Percentiles rank a stretch among this genome's conserved stretches.
These are phyloP conservation scores for Cylindrotheca fusiformis DNA, from an alignment of 108 stramenopile species.

Conservation along the genomic window DNA sequence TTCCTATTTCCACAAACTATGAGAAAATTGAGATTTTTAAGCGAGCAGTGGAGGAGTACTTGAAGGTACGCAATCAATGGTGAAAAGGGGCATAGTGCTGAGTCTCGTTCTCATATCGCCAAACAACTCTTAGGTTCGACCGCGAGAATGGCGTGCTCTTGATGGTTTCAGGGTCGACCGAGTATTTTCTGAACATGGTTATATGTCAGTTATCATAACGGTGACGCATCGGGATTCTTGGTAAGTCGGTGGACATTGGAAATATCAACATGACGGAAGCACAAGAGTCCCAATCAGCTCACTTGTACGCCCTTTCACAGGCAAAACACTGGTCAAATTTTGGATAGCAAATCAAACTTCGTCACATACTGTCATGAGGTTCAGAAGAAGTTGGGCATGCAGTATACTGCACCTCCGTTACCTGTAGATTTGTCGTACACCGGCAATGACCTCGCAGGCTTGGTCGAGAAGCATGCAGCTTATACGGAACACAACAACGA, in stretches of 20 bases:
- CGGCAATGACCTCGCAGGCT: too few species aligned
- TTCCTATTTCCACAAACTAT: constrained; percentile 58
- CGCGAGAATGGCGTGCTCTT: constrained; percentile 59
- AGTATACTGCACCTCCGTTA: constrained; percentile 60
- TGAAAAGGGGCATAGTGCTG: neutral
- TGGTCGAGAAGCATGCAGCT: too few species aligned
- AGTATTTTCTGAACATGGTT: constrained; percentile 61
- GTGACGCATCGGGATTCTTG: constrained; percentile 47
- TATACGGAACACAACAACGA: too few species aligned
- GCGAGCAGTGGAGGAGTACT: constrained; percentile 54
- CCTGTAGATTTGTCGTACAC: constrained; percentile 43
- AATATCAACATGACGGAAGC: neutral
- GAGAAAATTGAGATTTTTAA: constrained; percentile 56
- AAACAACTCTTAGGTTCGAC: constrained; percentile 22
- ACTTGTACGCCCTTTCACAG: neutral
- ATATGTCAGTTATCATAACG: constrained; percentile 49
- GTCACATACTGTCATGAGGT: constrained; percentile 60
- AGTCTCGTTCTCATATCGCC: neutral
- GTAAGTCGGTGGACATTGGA: constrained; percentile 9
- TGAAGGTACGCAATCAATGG: constrained; percentile 50
- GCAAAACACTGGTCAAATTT: constrained; percentile 14
- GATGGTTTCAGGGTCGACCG: constrained; percentile 47
- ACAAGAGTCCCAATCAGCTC: neutral
- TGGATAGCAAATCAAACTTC: constrained; percentile 60
- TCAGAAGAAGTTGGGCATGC: constrained; percentile 61